phyloP scores from a whole-genome alignment of 352 stramenopile species.

The Globisporangium camurandrum region DNA sequence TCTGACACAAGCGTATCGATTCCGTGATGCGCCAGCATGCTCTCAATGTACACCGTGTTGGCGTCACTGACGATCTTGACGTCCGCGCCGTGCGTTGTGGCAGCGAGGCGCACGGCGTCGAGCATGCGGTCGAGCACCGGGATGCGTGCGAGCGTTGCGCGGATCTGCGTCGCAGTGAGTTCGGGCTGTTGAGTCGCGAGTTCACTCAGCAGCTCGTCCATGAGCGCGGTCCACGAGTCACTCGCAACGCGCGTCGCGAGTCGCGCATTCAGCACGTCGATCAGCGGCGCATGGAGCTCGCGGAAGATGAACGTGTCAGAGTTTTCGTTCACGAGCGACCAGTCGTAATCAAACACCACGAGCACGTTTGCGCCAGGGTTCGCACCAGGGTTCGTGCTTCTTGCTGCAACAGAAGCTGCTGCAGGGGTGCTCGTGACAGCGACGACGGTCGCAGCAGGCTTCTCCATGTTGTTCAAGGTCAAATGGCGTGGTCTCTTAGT shows the following conservation, averaged over 20 bases:
- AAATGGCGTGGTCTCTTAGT: too few relatives aligned
- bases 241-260: slow-evolving; percentile 13
- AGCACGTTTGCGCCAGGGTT: slow-evolving; percentile 30
- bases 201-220: slow-evolving; percentile 52
- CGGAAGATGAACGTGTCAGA: slow-evolving; percentile 77
- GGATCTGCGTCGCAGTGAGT: slow-evolving; percentile 26
- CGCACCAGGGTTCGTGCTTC: too few relatives aligned
- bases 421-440: background rate
- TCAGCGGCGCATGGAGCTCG: slow-evolving; percentile 47
- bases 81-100: slow-evolving; percentile 25
- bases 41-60: slow-evolving; percentile 76
- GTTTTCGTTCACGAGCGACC: slow-evolving; percentile 79
- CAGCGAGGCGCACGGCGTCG: slow-evolving; percentile 45
- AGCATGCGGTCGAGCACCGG: slow-evolving; percentile 62
- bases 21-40: slow-evolving; percentile 44
- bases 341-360: slow-evolving; percentile 81
- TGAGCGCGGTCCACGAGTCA: slow-evolving; percentile 49
- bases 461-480: too few relatives aligned
- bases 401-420: background rate
- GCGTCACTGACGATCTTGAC: slow-evolving; percentile 74
- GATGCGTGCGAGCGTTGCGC: slow-evolving; percentile 34
- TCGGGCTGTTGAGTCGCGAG: slow-evolving; percentile 32
- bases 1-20: slow-evolving; percentile 28
- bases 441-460: too few relatives aligned
- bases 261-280: slow-evolving; percentile 25